Conservation (phyloP, 108 stramenopile species). For the Poteriospumella lacustris region DNA sequence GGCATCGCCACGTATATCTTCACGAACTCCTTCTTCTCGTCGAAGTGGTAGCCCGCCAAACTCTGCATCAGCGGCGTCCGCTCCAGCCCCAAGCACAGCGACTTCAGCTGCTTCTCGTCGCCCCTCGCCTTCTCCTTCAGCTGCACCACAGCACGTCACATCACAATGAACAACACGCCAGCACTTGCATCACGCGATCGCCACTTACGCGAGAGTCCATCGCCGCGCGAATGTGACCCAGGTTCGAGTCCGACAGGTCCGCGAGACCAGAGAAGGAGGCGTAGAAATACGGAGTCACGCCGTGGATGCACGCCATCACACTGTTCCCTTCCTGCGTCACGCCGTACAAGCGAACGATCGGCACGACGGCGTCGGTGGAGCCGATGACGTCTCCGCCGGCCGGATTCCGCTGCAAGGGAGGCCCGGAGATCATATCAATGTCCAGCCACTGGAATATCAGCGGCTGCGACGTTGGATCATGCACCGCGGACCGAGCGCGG, state of each 20-base stretch:
- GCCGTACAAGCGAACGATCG: conserved; percentile 87
- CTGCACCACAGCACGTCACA: background rate
- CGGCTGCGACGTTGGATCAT: conserved; percentile 22
- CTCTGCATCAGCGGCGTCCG: conserved; percentile 57
- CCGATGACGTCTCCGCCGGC: conserved; percentile 62
- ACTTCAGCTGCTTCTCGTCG: background rate
- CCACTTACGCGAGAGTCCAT: conserved; percentile 28
- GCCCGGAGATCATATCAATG: conserved; percentile 82
- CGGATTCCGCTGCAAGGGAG: conserved; percentile 66
- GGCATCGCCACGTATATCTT: conserved; percentile 86
- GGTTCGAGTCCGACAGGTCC: background rate
- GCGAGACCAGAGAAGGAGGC: background rate
- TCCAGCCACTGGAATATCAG: conserved; percentile 88
- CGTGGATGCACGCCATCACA: conserved; percentile 83
- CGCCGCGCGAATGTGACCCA: conserved; percentile 49
- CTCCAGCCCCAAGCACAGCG: conserved; percentile 60
- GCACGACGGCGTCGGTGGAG: conserved; percentile 58
- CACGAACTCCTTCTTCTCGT: conserved; percentile 64
- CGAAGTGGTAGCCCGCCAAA: conserved; percentile 81
- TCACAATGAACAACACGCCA: background rate
- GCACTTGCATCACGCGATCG: background rate
- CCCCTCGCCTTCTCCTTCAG: conserved; percentile 7
- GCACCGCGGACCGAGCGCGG: background rate
- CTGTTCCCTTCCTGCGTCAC: conserved; percentile 82
- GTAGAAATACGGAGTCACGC: conserved; percentile 90